phyloP scores from a whole-genome alignment of 371 early-diverging fungal species.

The Mucor indicus region DNA sequence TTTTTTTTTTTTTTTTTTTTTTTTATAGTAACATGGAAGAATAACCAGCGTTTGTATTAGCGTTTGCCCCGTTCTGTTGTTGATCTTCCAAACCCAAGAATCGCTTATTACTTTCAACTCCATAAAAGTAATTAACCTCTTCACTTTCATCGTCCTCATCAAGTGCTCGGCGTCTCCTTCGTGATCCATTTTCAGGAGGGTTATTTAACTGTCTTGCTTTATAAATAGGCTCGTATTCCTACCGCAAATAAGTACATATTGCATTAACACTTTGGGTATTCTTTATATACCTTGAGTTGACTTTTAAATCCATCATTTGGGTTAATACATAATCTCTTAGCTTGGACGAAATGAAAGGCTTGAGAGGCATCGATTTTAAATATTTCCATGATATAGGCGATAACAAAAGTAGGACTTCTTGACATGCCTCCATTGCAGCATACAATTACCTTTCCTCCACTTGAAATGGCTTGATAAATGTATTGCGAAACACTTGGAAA shows the following conservation, averaged over 20 bases:
- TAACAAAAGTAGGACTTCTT: constrained; percentile 82
- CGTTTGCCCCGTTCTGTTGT: constrained; percentile 7
- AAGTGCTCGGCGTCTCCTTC: constrained; percentile 49
- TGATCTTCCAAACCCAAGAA: constrained; percentile 7
- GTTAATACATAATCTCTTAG: constrained; percentile 80
- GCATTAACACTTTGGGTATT: not conserved
- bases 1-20: too few relatives aligned
- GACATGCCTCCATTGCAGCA: constrained; percentile 88
- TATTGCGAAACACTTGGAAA: constrained; percentile 63
- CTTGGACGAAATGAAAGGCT: constrained; percentile 82
- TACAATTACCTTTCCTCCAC: constrained; percentile 71
- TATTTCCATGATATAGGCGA: constrained; percentile 84
- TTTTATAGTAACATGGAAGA: constrained; percentile 14
- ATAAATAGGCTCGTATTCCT: constrained; percentile 83
- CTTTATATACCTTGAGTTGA: constrained; percentile 64
- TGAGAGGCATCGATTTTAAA: constrained; percentile 62
- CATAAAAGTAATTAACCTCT: not conserved
- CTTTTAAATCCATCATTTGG: constrained; percentile 79
- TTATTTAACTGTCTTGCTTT: constrained; percentile 45
- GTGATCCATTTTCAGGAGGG: constrained; percentile 31
- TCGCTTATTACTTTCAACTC: constrained; percentile 11
- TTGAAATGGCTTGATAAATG: constrained; percentile 52
- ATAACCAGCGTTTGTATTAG: constrained; percentile 16
- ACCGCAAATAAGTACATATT: not conserved
- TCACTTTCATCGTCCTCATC: constrained; percentile 39